Percentiles rank a stretch among this genome's conserved stretches.
phyloP scores from a whole-genome alignment of 257 asterid species.

The Ophiorrhiza pumila region DNA sequence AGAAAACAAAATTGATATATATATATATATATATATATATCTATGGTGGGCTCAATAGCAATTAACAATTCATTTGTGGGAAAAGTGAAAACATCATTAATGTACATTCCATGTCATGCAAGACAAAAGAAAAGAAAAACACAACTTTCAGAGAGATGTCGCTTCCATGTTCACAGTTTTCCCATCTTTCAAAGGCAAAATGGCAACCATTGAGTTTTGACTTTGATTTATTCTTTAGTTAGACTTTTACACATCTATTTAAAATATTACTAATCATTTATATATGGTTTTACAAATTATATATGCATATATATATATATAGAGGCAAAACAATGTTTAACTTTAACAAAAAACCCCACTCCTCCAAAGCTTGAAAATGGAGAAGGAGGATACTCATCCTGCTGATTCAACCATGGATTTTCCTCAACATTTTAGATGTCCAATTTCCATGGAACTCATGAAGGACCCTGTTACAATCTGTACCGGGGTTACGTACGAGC shows the following conservation, averaged over 20 bases:
- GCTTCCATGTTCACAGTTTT: constrained; percentile 34
- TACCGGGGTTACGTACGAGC: constrained; percentile 86
- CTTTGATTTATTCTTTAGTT: constrained; percentile 47
- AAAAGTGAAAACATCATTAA: neutral
- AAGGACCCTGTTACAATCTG: constrained; percentile 78
- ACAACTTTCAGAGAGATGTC: constrained; percentile 22
- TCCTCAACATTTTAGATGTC: constrained; percentile 79
- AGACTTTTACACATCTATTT: constrained; percentile 32
- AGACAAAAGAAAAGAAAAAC: constrained; percentile 8
- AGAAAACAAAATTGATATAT: neutral
- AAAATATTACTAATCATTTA: neutral
- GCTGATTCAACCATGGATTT: constrained; percentile 37
- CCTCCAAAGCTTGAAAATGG: neutral
- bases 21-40: no score
- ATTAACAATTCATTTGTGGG: constrained; percentile 4
- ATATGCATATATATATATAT: neutral
- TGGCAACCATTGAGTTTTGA: constrained; percentile 37
- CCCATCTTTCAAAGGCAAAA: constrained; percentile 29
- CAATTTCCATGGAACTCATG: constrained; percentile 94
- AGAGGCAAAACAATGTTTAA: no score
- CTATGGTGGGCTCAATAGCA: neutral
- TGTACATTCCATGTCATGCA: neutral
- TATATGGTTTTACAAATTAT: neutral
- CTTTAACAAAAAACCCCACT: constrained; percentile 8
- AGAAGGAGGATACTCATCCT: constrained; percentile 2